These are phyloP conservation scores for Trichodelitschia bisporula DNA, from an alignment of 495 filamentous ascomycete genomes.

Conservation along the genomic window DNA sequence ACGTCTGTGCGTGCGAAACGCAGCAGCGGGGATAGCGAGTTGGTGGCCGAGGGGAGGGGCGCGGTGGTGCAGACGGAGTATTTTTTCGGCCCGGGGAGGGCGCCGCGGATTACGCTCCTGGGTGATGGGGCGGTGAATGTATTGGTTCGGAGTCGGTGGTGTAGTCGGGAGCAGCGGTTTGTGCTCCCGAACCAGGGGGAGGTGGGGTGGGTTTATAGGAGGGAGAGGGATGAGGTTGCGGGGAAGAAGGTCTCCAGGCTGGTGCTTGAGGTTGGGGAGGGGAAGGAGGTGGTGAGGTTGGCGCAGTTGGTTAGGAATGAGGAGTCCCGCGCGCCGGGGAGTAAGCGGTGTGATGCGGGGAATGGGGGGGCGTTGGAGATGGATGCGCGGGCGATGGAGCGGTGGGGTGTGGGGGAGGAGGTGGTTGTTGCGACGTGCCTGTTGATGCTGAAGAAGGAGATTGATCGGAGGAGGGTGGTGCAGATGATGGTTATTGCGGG, in stretches of 20 bases:
- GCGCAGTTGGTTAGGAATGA: conserved; percentile 22
- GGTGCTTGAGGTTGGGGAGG: not conserved
- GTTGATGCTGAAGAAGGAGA: conserved; percentile 32
- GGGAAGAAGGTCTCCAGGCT: conserved; percentile 4
- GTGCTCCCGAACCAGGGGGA: conserved; percentile 13
- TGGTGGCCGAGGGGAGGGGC: conserved; percentile 2
- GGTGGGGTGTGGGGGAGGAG: conserved; percentile 14
- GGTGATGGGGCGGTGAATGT: conserved; percentile 12
- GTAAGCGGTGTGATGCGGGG: conserved; percentile 18
- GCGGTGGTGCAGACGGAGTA: conserved; percentile 21
- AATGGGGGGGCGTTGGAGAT: conserved; percentile 26
- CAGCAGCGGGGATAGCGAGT: conserved; percentile 19
- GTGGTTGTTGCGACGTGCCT: conserved; percentile 27
- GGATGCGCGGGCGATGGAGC: conserved; percentile 6
- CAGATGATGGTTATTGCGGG: conserved; percentile 19
- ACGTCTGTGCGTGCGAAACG: conserved; percentile 19
- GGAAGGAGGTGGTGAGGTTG: conserved; percentile 10
- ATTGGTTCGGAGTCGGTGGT: conserved; percentile 13
- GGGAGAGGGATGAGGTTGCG: conserved; percentile 5
- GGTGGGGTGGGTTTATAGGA: conserved; percentile 27
- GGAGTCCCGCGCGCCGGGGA: conserved; percentile 20
- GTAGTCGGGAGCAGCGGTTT: conserved; percentile 18
- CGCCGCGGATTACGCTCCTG: conserved; percentile 6
- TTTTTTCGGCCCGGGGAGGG: conserved; percentile 22
- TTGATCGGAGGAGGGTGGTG: conserved; percentile 24